Base-by-base conservation (phyloP, 1,139 yeast species). In the Trichomonascaceae sp. region DNA sequence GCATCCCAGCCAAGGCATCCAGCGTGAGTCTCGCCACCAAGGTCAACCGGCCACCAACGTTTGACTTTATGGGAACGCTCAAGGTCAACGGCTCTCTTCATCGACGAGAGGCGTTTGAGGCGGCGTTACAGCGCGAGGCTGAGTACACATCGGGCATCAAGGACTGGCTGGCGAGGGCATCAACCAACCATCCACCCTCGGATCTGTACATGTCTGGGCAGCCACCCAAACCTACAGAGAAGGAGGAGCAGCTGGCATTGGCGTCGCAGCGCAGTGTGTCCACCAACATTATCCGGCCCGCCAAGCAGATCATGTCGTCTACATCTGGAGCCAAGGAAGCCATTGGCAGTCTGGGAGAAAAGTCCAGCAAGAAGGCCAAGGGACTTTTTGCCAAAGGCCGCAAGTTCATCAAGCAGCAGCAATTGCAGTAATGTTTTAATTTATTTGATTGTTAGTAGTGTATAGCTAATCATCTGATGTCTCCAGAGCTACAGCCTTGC, bases 351-450 rank as follows among this genome's bases (percentile, higher is more conserved):
- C 56, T 57, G 5, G 57, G 61, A 3, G 60, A 54, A 35, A 54
- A 54, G 45, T 43, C 54, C 5, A 36, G 52, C 23, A 48, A 46
- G 39, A 50, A 47, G 28, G 60, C 62, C n/a, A 51, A 50, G 40
- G 56, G 59, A 17, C 41, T 58, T 30, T 50, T 58, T 40, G 60
- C 59, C 15, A 51, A 48, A 39, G 57, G 56, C 17, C 46, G 42
- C 34, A 51, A 51, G 42, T 40, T 55, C 14, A 20, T 20, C 23
- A 20, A 8, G 6, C 11, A 20, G 6, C 11, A 6, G 6, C 23
- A 20, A 6, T 20, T 8, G 9, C 11, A 20, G 9, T 20, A 20
- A 8, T 8, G 11, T 20, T 20, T 8, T 20, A 8, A 20, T 20
- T 20, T 20, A 8, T 20, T 8, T 20, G 6, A 20, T 20, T 20